These are phyloP conservation scores for Aspergillus udagawae DNA, from an alignment of 2,329 filamentous ascomycete genomes.

Conservation along the genomic window DNA sequence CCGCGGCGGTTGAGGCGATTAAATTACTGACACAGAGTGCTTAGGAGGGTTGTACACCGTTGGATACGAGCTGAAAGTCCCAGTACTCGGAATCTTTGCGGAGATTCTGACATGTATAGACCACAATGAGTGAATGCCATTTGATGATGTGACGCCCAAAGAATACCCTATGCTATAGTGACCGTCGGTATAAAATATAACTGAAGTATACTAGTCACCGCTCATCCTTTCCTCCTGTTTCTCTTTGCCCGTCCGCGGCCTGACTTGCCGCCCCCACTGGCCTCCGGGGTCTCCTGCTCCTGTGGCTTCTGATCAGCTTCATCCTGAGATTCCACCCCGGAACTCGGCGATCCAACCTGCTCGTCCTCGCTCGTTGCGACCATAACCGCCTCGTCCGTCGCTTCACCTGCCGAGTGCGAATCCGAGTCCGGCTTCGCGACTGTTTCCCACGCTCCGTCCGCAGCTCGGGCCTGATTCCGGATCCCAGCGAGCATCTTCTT, in stretches of 20 bases:
- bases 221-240: constrained; percentile 21
- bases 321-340: constrained; percentile 17
- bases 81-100: too few species aligned
- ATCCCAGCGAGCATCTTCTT: constrained; percentile 69
- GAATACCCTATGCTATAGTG: neutral
- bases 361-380: constrained; percentile 26
- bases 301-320: constrained; percentile 13
- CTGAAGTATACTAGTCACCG: neutral
- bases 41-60: neutral
- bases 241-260: constrained; percentile 24
- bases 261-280: constrained; percentile 13
- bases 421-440: constrained; percentile 18
- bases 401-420: constrained; percentile 17
- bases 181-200: neutral
- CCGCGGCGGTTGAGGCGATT: constrained; percentile 18
- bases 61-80: neutral
- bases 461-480: constrained; percentile 21
- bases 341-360: constrained; percentile 16
- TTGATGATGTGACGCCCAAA: neutral
- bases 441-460: constrained; percentile 20
- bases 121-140: neutral
- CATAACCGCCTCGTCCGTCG: constrained; percentile 24
- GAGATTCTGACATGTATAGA: neutral
- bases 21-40: constrained; percentile 7
- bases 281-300: constrained; percentile 9